Evolutionary conservation across 2,329 filamentous ascomycete species (phyloP).

Genomic region (Xylariaceae sp.): DNA sequence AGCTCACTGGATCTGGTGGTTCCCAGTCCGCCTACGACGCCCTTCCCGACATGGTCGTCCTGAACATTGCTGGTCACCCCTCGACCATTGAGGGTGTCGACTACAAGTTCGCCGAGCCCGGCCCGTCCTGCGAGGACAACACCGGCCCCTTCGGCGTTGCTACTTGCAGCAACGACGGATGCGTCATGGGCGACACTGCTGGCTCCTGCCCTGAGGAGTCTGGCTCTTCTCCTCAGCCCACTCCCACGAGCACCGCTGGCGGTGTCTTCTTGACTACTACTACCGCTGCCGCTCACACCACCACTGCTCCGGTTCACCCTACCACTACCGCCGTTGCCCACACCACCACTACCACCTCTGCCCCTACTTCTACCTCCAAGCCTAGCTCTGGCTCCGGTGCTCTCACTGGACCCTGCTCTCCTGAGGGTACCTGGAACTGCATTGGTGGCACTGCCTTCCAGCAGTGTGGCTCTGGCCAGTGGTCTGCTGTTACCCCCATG

Average conservation of each 20-base stretch:
- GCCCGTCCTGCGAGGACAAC: conserved; percentile 49
- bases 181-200: conserved; percentile 27
- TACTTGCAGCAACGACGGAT: conserved; percentile 30
- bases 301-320: too few relatives aligned
- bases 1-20: conserved; percentile 52
- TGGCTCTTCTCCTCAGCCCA: background rate
- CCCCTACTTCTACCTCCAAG: conserved; percentile 13
- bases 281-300: conserved; percentile 3
- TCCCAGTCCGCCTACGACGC: conserved; percentile 48
- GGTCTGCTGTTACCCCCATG: conserved; percentile 41
- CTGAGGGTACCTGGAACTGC: conserved; percentile 51
- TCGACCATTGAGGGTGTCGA: conserved; percentile 43
- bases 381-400: conserved; percentile 19
- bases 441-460: conserved; percentile 47
- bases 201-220: conserved; percentile 9
- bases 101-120: conserved; percentile 64
- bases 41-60: conserved; percentile 70
- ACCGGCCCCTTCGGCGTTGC: conserved; percentile 34
- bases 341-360: conserved; percentile 23
- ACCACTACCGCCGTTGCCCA: background rate
- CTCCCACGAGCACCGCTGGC: conserved; percentile 17
- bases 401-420: conserved; percentile 39
- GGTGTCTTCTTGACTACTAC: conserved; percentile 24
- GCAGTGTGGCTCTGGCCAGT: conserved; percentile 48
- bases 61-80: conserved; percentile 52